A percentile compares a stretch with the other conserved stretches of the same genome.
Conservation (phyloP, 208 protist genomes). For the Wallacemonas sp. region DNA sequence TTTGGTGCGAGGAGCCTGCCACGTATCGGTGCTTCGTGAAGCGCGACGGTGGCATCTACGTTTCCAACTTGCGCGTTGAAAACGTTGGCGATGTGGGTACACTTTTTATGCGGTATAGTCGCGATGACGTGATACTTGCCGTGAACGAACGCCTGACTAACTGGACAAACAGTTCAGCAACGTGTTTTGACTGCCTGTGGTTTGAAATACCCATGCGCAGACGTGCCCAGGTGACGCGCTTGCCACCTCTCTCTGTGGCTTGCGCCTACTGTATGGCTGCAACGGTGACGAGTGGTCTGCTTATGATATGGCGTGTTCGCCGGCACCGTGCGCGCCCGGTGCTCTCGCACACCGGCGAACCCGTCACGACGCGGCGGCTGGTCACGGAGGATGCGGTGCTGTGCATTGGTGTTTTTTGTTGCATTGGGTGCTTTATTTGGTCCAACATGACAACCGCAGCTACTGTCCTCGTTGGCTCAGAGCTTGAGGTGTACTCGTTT, state of each 20-base stretch:
- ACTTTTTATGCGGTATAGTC: neutral
- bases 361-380: constrained; percentile 21
- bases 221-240: neutral
- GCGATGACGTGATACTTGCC: neutral
- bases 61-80: constrained; percentile 20
- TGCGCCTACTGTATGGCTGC: neutral
- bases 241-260: neutral
- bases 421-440: constrained; percentile 37
- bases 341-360: constrained; percentile 8
- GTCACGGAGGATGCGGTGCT: constrained; percentile 53
- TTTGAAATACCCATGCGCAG: constrained; percentile 18
- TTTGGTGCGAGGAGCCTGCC: constrained; percentile 19
- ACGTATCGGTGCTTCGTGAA: constrained; percentile 22
- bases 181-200: neutral
- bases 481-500: constrained; percentile 75
- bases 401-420: constrained; percentile 18
- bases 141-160: neutral
- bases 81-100: neutral
- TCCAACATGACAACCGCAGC: constrained; percentile 64
- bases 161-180: neutral
- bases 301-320: constrained; percentile 18
- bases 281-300: neutral
- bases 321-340: constrained; percentile 22
- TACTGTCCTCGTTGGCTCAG: constrained; percentile 39
- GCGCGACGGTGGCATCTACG: constrained; percentile 12